These are phyloP conservation scores for Euphorbia celastroides DNA, from an alignment of 441 rosid species.

Conservation along the genomic window DNA sequence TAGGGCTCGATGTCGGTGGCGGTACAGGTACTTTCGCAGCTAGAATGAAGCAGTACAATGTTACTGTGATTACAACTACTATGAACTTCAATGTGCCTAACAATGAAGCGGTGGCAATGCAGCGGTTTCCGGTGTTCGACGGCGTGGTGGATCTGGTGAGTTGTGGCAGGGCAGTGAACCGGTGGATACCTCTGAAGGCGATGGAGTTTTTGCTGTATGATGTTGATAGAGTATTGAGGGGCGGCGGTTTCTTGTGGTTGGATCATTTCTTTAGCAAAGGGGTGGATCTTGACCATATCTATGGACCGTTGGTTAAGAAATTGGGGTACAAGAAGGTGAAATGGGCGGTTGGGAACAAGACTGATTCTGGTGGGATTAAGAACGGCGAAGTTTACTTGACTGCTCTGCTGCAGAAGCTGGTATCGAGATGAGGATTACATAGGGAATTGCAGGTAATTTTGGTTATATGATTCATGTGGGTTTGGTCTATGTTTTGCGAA, in stretches of 20 bases:
- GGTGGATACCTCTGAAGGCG: constrained; percentile 80
- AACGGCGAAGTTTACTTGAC: constrained; percentile 83
- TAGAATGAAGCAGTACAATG: constrained; percentile 61
- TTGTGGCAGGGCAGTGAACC: constrained; percentile 83
- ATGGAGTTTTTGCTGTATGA: constrained; percentile 82
- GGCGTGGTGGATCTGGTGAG: constrained; percentile 90
- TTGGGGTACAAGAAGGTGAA: constrained; percentile 95
- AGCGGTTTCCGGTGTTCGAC: constrained; percentile 80
- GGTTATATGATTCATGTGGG: too few species aligned
- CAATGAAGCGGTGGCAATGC: constrained; percentile 85
- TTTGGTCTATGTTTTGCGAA: too few species aligned
- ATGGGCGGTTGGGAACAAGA: constrained; percentile 80
- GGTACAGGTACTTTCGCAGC: constrained; percentile 90
- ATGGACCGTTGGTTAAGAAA: constrained; percentile 72
- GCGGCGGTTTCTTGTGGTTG: constrained; percentile 86
- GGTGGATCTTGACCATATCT: constrained; percentile 62
- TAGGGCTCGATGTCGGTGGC: constrained; percentile 87
- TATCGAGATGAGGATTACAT: constrained; percentile 36
- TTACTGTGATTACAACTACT: constrained; percentile 74
- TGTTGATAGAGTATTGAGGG: constrained; percentile 73
- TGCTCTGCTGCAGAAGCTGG: constrained; percentile 81
- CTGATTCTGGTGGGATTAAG: constrained; percentile 60
- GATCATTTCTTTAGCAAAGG: constrained; percentile 79
- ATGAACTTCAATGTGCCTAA: constrained; percentile 85
- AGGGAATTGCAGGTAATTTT: constrained; percentile 25